phyloP scores from a whole-genome alignment of 345 rosid genomes.

The Litchi chinensis region DNA sequence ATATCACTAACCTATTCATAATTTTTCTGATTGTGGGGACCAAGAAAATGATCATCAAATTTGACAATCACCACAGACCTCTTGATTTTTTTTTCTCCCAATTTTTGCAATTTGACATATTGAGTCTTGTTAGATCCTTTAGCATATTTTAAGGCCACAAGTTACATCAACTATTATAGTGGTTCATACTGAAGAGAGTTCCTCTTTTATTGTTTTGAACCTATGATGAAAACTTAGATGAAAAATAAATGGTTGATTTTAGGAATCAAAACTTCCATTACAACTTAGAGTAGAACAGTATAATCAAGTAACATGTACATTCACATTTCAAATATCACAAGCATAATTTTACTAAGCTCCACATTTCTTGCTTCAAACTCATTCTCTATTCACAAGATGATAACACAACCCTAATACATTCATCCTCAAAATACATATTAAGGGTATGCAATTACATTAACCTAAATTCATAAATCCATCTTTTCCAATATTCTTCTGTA shows the following conservation, averaged over 20 bases:
- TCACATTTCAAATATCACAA: no score
- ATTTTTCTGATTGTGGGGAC: conserved; percentile 17
- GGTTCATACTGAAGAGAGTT: not conserved
- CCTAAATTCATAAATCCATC: not conserved
- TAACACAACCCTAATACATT: not conserved
- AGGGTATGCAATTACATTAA: no score
- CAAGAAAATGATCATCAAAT: conserved; percentile 2
- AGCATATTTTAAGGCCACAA: no score
- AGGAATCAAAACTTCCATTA: no score
- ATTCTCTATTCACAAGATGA: not conserved
- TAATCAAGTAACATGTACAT: no score
- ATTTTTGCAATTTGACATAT: no score
- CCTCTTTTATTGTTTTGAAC: not conserved
- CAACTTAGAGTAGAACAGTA: not conserved
- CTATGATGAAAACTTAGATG: not conserved
- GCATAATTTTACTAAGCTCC: no score
- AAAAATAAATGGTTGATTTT: no score
- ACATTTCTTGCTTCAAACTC: not conserved
- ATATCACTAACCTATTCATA: no score
- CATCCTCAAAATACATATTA: not conserved
- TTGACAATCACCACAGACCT: not conserved
- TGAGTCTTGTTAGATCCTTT: no score
- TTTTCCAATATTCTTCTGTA: not conserved
- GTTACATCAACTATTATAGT: not conserved
- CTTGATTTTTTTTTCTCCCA: no score